Evolutionary conservation across 352 stramenopile species (phyloP), one percentile per base, ranked within the genome.

Genomic region (Phytophthora hibernalis): DNA sequence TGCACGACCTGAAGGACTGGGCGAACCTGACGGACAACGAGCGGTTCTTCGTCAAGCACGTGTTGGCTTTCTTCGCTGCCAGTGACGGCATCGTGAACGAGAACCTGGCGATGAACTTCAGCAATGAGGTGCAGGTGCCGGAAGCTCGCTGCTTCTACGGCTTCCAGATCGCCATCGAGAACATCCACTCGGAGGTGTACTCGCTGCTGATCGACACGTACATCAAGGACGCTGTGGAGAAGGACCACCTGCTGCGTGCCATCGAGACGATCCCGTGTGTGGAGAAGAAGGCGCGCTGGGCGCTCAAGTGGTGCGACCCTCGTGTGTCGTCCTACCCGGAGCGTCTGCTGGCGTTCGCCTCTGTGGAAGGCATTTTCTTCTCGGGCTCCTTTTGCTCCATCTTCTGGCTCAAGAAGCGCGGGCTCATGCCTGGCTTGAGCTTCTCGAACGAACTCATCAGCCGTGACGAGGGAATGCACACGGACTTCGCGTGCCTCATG

Each of bases 121-220:
- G 87, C 68, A 99, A 93, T 43, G 97, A 99, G 76, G 94, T 99
- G 54, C 97, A 99, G 69, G 87, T 97, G 21, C 85, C 96, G 0
- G 98, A 99, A 78, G 98, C 98, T 48, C 90, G 97, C 11, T 99
- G 96, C 82, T 99, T 99, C 76, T 99, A 99, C 74, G 97, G 97
- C 43, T 99, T 99, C 77, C 98, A 99, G 87, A 99, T 99, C 76
- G 97, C 97, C 24, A 99, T 99, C 47, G 98, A 99, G 77, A 99
- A 99, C 82, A 99, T 99, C 77, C 98, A 99, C 86, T 98, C 89
- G 49, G 98, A 99, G 79, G 98, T 99, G 15, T 99, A 99, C 82
- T 98, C 91, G 64, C 87, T 99, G 20, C 84, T 99, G n/a, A 99
- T 99, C 76, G 98, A 99, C 79, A 99, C 97, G 22, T 99, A 99